Conservation (phyloP, 2,329 filamentous ascomycete genomes). For the Herpotrichia juniperi region DNA sequence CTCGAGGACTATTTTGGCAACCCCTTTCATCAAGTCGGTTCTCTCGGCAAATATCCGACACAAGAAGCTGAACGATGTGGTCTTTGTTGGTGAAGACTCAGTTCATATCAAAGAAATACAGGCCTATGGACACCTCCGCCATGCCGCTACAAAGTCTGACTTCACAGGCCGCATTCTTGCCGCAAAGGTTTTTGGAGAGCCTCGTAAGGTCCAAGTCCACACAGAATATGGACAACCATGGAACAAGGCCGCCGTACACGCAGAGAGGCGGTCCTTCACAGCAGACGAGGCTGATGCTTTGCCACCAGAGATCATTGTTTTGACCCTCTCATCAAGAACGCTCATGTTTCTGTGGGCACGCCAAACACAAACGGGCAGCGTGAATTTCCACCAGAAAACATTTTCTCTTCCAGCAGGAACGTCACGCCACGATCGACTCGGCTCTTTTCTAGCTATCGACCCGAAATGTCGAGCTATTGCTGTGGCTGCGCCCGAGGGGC, state of each 20-base stretch:
- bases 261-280: conserved; percentile 17
- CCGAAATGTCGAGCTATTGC: conserved; percentile 70
- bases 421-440: conserved; percentile 60
- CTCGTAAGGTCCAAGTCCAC: conserved; percentile 25
- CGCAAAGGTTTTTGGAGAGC: conserved; percentile 72
- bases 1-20: conserved; percentile 77
- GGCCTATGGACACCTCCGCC: conserved; percentile 71
- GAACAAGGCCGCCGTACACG: conserved; percentile 18
- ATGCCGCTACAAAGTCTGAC: conserved; percentile 78
- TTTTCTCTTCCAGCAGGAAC: conserved; percentile 65
- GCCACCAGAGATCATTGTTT: conserved; percentile 80
- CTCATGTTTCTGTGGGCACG: conserved; percentile 77
- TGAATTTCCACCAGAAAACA: conserved; percentile 67
- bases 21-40: conserved; percentile 76
- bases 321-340: conserved; percentile 76
- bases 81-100: conserved; percentile 82
- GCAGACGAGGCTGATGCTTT: conserved; percentile 24
- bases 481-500: conserved; percentile 71
- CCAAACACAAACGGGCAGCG: conserved; percentile 49
- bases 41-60: conserved; percentile 80
- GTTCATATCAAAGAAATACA: conserved; percentile 81
- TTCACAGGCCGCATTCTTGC: conserved; percentile 81
- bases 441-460: conserved; percentile 77
- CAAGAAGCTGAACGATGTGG: conserved; percentile 75
- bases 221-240: conserved; percentile 26